Percentiles rank a stretch among this genome's conserved stretches.
Conservation (phyloP, 1,139 yeast species). For the Starmera stellimalicola region DNA sequence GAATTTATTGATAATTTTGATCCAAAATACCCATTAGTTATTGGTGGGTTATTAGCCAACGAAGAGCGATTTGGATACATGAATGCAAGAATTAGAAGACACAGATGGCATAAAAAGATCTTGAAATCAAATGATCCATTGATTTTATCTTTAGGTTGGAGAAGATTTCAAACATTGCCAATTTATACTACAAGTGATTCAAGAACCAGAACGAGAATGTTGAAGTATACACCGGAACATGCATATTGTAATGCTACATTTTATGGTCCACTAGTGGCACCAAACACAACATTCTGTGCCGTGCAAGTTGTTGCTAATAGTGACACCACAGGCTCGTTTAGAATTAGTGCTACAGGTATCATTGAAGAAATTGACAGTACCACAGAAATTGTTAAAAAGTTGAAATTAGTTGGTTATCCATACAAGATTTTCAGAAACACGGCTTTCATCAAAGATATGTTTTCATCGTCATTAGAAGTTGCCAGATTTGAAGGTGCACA, state of each 20-base stretch:
- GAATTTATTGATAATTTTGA: slow-evolving; percentile 84
- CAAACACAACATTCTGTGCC: slow-evolving; percentile 96
- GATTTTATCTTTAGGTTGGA: slow-evolving; percentile 92
- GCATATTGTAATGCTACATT: slow-evolving; percentile 94
- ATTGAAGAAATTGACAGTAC: slow-evolving; percentile 87
- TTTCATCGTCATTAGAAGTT: slow-evolving; percentile 82
- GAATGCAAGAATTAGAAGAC: slow-evolving; percentile 92
- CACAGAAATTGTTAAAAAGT: slow-evolving; percentile 87
- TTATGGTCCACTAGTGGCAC: slow-evolving; percentile 95
- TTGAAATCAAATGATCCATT: slow-evolving; percentile 93
- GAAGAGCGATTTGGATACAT: slow-evolving; percentile 91
- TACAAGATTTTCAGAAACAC: slow-evolving; percentile 91
- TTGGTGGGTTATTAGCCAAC: slow-evolving; percentile 86
- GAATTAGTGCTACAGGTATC: slow-evolving; percentile 97
- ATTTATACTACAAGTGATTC: slow-evolving; percentile 95
- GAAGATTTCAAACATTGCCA: slow-evolving; percentile 95
- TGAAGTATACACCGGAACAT: slow-evolving; percentile 97
- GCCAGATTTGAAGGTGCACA: slow-evolving; percentile 98
- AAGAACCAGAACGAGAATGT: slow-evolving; percentile 94
- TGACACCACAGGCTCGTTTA: slow-evolving; percentile 80
- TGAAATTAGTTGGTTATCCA: slow-evolving; percentile 92
- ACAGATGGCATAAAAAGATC: slow-evolving; percentile 97
- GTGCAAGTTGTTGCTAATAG: slow-evolving; percentile 79
- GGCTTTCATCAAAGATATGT: slow-evolving; percentile 96
- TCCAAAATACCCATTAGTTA: slow-evolving; percentile 73